phyloP scores from a whole-genome alignment of 2,329 filamentous ascomycete genomes.

The Scolecobasidium constrictum region DNA sequence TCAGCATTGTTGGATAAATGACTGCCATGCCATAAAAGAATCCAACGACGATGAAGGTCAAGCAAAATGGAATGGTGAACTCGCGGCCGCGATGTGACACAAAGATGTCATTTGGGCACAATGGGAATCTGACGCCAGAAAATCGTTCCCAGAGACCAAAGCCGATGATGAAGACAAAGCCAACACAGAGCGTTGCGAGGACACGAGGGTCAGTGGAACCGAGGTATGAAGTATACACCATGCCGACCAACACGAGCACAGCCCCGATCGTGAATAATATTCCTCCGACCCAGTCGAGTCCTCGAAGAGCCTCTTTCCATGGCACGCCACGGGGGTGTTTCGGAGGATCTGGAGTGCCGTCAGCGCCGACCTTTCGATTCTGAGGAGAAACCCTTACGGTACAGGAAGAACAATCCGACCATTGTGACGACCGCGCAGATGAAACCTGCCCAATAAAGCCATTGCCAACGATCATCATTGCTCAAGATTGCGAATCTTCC shows the following conservation, averaged over 20 bases:
- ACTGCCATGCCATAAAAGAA: too few species aligned
- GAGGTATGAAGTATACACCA: conserved; percentile 19
- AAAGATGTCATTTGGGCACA: conserved; percentile 37
- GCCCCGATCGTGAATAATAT: conserved; percentile 19
- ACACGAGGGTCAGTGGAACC: conserved; percentile 18
- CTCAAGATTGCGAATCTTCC: conserved; percentile 11
- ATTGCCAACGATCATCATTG: too few species aligned
- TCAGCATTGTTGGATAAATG: too few species aligned
- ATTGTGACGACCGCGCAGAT: too few species aligned
- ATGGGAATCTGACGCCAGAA: conserved; percentile 17
- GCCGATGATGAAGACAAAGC: conserved; percentile 19
- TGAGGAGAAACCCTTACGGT: too few species aligned
- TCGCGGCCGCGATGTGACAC: conserved; percentile 33
- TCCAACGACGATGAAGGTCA: conserved; percentile 38
- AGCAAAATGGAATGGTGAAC: conserved; percentile 35
- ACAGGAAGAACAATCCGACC: too few species aligned
- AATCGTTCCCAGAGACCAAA: conserved; percentile 24
- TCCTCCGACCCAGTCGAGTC: conserved; percentile 22
- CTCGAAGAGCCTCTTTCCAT: conserved; percentile 15
- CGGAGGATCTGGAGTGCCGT: too few species aligned
- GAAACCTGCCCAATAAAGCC: too few species aligned
- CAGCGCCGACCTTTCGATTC: too few species aligned
- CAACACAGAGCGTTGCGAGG: conserved; percentile 20
- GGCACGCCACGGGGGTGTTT: conserved; percentile 12
- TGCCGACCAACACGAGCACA: conserved; percentile 21